Conservation (phyloP, 1,139 yeast species). For the Suhomyces guaymorum region DNA sequence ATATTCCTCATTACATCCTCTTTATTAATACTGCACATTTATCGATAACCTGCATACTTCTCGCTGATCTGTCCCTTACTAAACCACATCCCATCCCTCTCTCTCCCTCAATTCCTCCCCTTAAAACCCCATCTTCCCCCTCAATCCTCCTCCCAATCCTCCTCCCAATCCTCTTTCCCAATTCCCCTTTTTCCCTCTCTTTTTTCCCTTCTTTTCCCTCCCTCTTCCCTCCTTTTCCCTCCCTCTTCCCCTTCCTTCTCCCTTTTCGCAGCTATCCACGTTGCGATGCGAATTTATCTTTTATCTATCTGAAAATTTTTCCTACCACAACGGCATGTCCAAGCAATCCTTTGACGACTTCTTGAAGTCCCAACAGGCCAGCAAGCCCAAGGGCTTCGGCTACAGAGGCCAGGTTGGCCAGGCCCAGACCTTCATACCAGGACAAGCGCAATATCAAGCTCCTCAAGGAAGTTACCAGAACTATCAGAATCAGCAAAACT, state of each 20-base stretch:
- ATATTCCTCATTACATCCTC: no score
- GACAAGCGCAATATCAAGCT: constrained; percentile 13
- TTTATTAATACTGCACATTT: no score
- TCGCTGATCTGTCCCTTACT: no score
- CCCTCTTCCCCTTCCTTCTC: no score
- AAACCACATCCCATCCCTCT: no score
- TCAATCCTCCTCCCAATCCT: no score
- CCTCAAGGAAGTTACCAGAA: constrained; percentile 11
- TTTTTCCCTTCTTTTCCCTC: constrained; percentile 1
- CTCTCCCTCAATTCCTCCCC: no score
- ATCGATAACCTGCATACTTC: no score
- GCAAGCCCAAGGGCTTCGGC: constrained; percentile 19
- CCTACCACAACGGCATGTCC: constrained; percentile 24
- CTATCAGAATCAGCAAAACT: constrained; percentile 9
- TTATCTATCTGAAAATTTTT: constrained; percentile 10
- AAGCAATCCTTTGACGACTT: constrained; percentile 38
- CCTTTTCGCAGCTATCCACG: no score
- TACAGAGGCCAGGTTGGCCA: constrained; percentile 14
- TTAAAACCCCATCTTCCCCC: neutral
- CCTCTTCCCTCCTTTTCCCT: constrained; percentile 2
- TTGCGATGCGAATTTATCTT: constrained; percentile 10
- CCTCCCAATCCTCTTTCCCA: no score
- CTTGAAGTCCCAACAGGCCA: constrained; percentile 31
- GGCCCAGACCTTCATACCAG: no score
- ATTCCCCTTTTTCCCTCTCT: no score